Evolutionary conservation across 345 rosid genomes (phyloP).

Genomic region (Citrus hindsii): DNA sequence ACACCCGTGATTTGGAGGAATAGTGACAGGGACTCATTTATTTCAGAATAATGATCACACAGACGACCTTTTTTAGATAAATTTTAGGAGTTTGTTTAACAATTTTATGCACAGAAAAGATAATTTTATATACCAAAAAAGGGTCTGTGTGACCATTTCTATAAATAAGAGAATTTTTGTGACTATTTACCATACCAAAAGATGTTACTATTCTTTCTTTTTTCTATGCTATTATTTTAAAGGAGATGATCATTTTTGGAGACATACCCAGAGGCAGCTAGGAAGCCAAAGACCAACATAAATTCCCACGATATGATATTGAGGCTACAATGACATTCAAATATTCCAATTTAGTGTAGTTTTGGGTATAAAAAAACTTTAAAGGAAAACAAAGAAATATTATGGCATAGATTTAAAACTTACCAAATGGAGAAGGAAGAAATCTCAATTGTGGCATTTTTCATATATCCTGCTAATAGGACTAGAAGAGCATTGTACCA

Average conservation of each 20-base stretch:
- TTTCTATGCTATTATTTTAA: too few species aligned
- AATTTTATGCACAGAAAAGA: too few species aligned
- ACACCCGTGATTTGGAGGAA: too few species aligned
- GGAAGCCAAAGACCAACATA: slow-evolving; percentile 56
- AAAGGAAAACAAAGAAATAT: background rate
- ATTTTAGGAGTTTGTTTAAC: too few species aligned
- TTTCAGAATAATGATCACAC: too few species aligned
- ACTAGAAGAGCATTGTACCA: slow-evolving; percentile 56
- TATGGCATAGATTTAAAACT: background rate
- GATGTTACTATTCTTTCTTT: too few species aligned
- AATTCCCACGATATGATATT: slow-evolving; percentile 50
- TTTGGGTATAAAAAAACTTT: background rate
- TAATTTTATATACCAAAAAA: too few species aligned
- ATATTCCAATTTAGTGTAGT: background rate
- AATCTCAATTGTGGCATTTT: slow-evolving; percentile 42
- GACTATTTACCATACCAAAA: too few species aligned
- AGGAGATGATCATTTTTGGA: background rate
- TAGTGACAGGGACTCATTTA: too few species aligned
- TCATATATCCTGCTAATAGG: slow-evolving; percentile 50
- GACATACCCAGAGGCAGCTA: slow-evolving; percentile 44
- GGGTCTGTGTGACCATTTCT: too few species aligned
- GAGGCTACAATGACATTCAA: slow-evolving; percentile 22
- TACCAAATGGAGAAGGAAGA: slow-evolving; percentile 60
- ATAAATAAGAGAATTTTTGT: too few species aligned
- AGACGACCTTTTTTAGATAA: too few species aligned